Evolutionary conservation across 2,329 filamentous ascomycete species (phyloP), one percentile per base, ranked within the genome.

Genomic region (Talaromyces marneffei): DNA sequence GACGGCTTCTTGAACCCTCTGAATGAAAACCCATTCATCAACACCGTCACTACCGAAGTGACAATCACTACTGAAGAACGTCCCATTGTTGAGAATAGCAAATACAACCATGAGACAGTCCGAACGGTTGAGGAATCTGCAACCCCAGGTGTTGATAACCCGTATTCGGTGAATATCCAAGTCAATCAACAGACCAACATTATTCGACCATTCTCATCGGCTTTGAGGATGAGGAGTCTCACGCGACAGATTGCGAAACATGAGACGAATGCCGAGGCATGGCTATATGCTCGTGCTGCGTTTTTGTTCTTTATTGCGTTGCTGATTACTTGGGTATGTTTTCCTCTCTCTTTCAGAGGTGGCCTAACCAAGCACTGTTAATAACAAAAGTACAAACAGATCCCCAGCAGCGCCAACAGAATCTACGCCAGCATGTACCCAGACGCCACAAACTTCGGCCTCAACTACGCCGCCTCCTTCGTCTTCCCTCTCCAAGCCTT

Each of bases 401-500:
- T 91, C 64, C 90, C 83, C 2, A 90, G 88, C 1, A 88, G 85
- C 33, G 82, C 87, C 65, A 92, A 93, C 71, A 83, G 90, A 5
- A 81, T 92, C 16, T 91, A 87, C 74, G 85, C 84, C 1, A 78
- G 90, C 16, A 78, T 85, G 3, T 78, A 88, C 68, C 74, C 79
- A 0, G 75, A 80, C 35, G 59, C 79, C 4, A 74, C 81, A 0
- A 80, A 79, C 8, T 79, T 85, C 27, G 75, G 80, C 0, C 82
- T 92, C 27, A 85, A 89, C 68, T 84, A 87, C 65, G 83, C 86
- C 67, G 86, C 87, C 31, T 85, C 88, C 0, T 80, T 89, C 35
- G 89, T 92, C 1, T 79, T 93, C 4, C 89, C 90, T 0, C 80
- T 91, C 0, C 89, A 93, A 71, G 90, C 89, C 0, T 88, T 91